Conservation (phyloP, 208 protist species). For the Leishmania major region DNA sequence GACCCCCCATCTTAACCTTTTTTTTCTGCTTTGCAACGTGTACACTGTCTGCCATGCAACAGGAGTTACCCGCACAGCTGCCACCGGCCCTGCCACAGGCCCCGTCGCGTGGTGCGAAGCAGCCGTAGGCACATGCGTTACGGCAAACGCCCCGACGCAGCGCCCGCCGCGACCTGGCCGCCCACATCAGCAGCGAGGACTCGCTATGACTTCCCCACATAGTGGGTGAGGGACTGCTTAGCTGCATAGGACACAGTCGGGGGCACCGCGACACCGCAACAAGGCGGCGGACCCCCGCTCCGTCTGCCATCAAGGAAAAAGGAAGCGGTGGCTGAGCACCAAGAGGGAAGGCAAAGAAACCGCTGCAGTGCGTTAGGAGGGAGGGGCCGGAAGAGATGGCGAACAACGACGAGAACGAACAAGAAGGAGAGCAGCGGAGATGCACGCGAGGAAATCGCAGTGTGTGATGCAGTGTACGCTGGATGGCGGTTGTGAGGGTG, state of each 20-base stretch:
- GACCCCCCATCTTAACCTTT: neutral
- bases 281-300: neutral
- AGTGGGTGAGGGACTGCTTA: too few species aligned
- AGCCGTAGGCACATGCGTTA: too few species aligned
- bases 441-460: neutral
- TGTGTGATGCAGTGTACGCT: neutral
- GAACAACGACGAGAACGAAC: neutral
- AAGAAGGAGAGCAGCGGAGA: slow-evolving; percentile 2
- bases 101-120: too few species aligned
- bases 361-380: neutral
- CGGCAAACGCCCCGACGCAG: too few species aligned
- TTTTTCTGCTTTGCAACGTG: neutral
- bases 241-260: too few species aligned
- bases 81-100: too few species aligned
- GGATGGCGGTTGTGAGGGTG: neutral
- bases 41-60: too few species aligned
- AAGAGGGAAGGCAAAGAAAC: neutral
- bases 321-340: neutral
- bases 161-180: too few species aligned
- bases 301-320: neutral
- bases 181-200: too few species aligned
- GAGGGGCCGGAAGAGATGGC: neutral
- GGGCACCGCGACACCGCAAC: too few species aligned
- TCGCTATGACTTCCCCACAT: too few species aligned
- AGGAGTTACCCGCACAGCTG: too few species aligned